Evolutionary conservation across 225 moss, liverwort and hornwort species (phyloP).

Genomic region (Pseudoscleropodium purum): DNA sequence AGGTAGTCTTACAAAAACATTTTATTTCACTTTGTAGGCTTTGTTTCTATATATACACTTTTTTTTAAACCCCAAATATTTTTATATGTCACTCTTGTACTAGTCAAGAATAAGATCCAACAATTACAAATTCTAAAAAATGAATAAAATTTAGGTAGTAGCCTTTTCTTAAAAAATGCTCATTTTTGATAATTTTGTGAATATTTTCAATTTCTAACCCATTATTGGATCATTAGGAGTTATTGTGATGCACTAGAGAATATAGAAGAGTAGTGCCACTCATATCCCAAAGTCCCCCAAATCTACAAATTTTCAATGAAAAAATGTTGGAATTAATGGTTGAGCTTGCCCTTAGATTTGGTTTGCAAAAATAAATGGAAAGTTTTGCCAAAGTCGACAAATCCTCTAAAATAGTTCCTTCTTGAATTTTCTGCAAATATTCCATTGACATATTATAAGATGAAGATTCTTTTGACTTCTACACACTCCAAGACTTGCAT

Average conservation of each 20-base stretch:
- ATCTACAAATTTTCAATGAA: not conserved
- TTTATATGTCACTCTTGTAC: no score
- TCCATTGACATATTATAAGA: not conserved
- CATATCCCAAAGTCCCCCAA: rapidly evolving
- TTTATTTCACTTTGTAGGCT: not conserved
- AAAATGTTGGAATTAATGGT: not conserved
- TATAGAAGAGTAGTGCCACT: not conserved
- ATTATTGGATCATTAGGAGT: no score
- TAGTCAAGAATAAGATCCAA: not conserved
- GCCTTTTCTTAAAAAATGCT: rapidly evolving
- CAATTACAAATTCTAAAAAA: not conserved
- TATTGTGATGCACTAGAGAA: not conserved
- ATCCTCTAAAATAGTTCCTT: not conserved
- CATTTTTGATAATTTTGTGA: not conserved
- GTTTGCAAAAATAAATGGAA: not conserved
- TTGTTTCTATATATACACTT: not conserved
- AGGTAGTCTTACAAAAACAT: rapidly evolving
- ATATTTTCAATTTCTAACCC: not conserved
- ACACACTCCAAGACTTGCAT: not conserved
- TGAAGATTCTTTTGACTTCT: not conserved
- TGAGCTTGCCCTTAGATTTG: not conserved
- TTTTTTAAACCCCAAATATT: not conserved
- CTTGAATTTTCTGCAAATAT: not conserved
- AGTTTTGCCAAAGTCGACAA: no score
- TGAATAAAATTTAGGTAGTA: not conserved